phyloP scores from a whole-genome alignment of 306 rosid genomes.

The Cucumis hystrix region DNA sequence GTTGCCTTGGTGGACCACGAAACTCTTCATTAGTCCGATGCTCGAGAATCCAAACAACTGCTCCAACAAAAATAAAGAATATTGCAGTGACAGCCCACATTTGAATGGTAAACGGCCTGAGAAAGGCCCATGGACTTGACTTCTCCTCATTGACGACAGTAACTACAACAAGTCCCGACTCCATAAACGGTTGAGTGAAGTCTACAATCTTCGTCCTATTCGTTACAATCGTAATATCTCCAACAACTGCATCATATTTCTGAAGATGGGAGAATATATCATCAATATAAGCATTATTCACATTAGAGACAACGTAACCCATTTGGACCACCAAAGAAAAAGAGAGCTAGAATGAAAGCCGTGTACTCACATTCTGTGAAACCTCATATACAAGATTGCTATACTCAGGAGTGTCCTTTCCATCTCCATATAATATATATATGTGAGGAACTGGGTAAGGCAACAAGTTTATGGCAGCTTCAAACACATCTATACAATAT shows the following conservation, averaged over 20 bases:
- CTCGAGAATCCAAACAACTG: slow-evolving; percentile 89
- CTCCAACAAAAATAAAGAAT: slow-evolving; percentile 67
- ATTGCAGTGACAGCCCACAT: slow-evolving; percentile 74
- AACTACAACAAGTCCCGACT: slow-evolving; percentile 69
- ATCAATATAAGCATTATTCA: slow-evolving; percentile 8
- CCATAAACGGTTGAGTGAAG: slow-evolving; percentile 75
- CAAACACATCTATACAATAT: slow-evolving; percentile 66
- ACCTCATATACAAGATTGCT: slow-evolving; percentile 30
- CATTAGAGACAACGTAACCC: not conserved
- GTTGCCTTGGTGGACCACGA: slow-evolving; percentile 73
- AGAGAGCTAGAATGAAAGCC: slow-evolving; percentile 1
- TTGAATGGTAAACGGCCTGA: slow-evolving; percentile 44
- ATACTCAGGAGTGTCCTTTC: slow-evolving; percentile 47
- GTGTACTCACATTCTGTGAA: slow-evolving; percentile 64
- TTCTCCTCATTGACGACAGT: slow-evolving; percentile 45
- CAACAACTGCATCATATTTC: slow-evolving; percentile 74
- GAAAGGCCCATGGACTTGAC: slow-evolving; percentile 79
- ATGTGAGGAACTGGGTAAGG: slow-evolving; percentile 62
- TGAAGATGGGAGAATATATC: slow-evolving; percentile 20
- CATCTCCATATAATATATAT: slow-evolving; percentile 55
- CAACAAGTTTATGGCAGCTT: slow-evolving; percentile 67
- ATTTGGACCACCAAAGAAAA: not conserved
- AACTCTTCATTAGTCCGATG: slow-evolving; percentile 66
- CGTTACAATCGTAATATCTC: slow-evolving; percentile 70
- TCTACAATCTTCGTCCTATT: slow-evolving; percentile 70